These are phyloP conservation scores for Lasiodiplodia gonubiensis DNA, from an alignment of 2,329 filamentous ascomycete species.

Conservation along the genomic window DNA sequence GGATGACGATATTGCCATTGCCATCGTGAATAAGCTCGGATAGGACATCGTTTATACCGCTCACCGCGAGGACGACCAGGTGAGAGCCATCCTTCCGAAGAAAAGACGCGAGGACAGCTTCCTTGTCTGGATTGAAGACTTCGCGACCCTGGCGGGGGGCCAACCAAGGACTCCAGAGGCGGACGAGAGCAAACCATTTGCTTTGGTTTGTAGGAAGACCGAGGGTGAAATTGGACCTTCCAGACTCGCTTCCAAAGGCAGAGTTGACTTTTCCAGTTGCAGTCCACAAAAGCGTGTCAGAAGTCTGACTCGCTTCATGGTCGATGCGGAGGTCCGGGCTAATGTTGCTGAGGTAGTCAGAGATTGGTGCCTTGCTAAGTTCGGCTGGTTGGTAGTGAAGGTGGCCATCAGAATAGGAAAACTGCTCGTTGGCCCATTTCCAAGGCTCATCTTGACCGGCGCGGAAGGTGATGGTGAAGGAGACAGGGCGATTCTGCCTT, in stretches of 20 bases:
- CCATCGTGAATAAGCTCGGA: conserved; percentile 70
- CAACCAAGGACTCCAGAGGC: conserved; percentile 83
- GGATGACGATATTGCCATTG: conserved; percentile 70
- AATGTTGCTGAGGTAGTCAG: conserved; percentile 63
- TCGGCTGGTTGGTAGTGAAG: conserved; percentile 58
- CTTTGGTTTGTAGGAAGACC: conserved; percentile 68
- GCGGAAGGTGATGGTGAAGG: conserved; percentile 76
- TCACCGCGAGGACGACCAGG: conserved; percentile 78
- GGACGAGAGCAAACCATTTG: conserved; percentile 82
- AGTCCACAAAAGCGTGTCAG: conserved; percentile 73
- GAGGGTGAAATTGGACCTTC: conserved; percentile 61
- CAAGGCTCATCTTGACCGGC: conserved; percentile 60
- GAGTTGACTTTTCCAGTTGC: conserved; percentile 62
- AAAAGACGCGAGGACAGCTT: conserved; percentile 80
- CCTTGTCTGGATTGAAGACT: conserved; percentile 72
- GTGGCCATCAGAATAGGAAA: conserved; percentile 67
- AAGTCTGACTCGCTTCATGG: conserved; percentile 67
- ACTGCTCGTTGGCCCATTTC: conserved; percentile 73
- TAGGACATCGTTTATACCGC: conserved; percentile 72
- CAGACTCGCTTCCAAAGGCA: conserved; percentile 64
- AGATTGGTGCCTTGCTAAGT: conserved; percentile 50
- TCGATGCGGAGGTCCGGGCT: conserved; percentile 62
- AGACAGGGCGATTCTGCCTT: conserved; percentile 53
- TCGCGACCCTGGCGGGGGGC: conserved; percentile 81
- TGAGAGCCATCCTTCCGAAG: conserved; percentile 73